Percentiles rank a stretch among this genome's conserved stretches.
Conservation (phyloP, 148 eudicot genomes). For the Diospyros kaki region DNA sequence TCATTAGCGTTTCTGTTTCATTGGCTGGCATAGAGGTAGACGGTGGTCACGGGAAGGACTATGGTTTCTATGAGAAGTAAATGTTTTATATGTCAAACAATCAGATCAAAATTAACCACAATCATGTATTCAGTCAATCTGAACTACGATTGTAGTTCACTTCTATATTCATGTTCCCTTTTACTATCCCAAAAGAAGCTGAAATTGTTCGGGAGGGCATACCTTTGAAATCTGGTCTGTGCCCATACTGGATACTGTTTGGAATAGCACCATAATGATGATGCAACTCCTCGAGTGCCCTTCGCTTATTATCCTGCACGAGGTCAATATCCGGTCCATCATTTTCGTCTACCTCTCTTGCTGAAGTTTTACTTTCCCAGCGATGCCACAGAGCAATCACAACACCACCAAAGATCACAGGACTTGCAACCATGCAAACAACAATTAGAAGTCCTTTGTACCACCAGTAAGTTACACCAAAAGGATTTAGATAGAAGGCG, state of each 20-base stretch:
- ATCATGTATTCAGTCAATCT: neutral
- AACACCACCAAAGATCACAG: constrained; percentile 65
- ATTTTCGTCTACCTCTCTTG: constrained; percentile 20
- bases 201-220: neutral
- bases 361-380: constrained; percentile 51
- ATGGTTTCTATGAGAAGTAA: neutral
- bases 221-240: constrained; percentile 82
- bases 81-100: neutral
- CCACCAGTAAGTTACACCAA: constrained; percentile 51
- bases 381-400: constrained; percentile 65
- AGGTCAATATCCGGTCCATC: constrained; percentile 13
- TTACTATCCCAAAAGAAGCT: neutral
- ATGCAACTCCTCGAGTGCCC: constrained; percentile 18
- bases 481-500: constrained; percentile 54
- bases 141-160: no score
- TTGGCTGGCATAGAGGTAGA: neutral
- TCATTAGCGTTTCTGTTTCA: no score
- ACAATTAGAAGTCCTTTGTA: constrained; percentile 81
- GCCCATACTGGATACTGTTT: constrained; percentile 46
- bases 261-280: constrained; percentile 23
- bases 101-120: neutral
- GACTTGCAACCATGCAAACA: constrained; percentile 66
- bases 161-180: neutral
- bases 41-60: neutral
- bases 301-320: constrained; percentile 16